Conservation (phyloP, 805 yeast genomes). For the Pichia deserticola region DNA sequence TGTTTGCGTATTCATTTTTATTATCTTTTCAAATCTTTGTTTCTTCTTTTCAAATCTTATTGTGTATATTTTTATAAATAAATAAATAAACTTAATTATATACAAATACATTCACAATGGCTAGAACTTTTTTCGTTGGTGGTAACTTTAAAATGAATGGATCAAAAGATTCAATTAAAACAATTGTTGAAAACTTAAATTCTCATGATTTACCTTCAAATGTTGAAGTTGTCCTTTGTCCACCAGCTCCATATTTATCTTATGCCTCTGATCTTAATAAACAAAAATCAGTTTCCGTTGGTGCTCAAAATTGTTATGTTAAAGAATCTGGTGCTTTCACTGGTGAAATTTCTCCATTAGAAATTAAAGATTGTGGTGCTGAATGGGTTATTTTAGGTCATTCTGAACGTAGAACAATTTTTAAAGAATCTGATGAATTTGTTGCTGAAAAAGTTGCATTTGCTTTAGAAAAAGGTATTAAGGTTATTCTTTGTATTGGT, state of each 20-base stretch:
- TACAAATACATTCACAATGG: constrained; percentile 1
- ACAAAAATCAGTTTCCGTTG: constrained; percentile 66
- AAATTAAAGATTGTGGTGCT: constrained; percentile 86
- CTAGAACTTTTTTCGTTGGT: constrained; percentile 78
- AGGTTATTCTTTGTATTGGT: constrained; percentile 95
- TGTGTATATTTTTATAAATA: too few species aligned
- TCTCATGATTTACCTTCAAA: constrained; percentile 62
- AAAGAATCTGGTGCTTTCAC: constrained; percentile 96
- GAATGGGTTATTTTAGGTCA: constrained; percentile 96
- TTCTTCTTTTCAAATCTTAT: too few species aligned
- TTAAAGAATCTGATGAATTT: constrained; percentile 84
- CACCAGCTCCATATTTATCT: constrained; percentile 89
- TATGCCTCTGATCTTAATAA: constrained; percentile 63
- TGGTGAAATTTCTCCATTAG: constrained; percentile 88
- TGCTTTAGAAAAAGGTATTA: constrained; percentile 82
- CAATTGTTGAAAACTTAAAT: constrained; percentile 80
- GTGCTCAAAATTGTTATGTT: constrained; percentile 87
- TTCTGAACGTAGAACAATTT: constrained; percentile 95
- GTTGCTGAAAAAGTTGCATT: constrained; percentile 91
- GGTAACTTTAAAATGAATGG: constrained; percentile 99
- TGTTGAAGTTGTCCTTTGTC: constrained; percentile 92
- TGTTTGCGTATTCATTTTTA: too few species aligned
- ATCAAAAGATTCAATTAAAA: constrained; percentile 72
- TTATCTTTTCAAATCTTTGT: too few species aligned
- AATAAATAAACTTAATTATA: not conserved